Evolutionary conservation across 129 eudicot genomes (phyloP), one percentile per base, ranked within the genome.

Genomic region (sunflower (Helianthus annuus)): DNA sequence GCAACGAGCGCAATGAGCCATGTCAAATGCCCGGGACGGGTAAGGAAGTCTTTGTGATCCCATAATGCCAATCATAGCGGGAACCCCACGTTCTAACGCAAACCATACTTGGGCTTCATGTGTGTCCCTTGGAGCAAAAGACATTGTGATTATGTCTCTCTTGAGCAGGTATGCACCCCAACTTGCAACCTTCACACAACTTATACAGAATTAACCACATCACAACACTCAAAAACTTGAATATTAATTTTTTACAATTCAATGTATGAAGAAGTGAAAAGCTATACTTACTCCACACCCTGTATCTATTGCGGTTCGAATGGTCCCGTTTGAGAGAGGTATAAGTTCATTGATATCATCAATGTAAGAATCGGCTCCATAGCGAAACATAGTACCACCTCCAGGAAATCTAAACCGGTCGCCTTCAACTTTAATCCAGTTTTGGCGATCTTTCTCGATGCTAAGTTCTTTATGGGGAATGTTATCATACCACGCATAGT

Each of bases 91-190:
- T 61, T 95, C 99, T 69, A 95, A 65, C 48, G 97, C 99, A 64
- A 95, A 95, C 92, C 96, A 87, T 55, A 95, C 97, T 69, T 95
- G 99, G 10, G 99, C 99, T 86, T 95, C 97, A 70, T 95, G 99
- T 70, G 99, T 95, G 72, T 95, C 99, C 79, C 87, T 83, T 71
- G 99, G 99, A 51, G 99, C 99, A 83, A 95, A 90, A 32, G 99
- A 95, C 99, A 95, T 95, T 16, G 97, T 87, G 46, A 88, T 29
- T 7, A 95, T 86, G 76, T 95, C 94, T 78, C 99, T 88, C 40
- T 95, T 95, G 48, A 95, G 80, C 61, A 95, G 39, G 79, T 88
- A 95, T 44, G 97, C 99, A 49, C 99, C 99, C 83, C 86, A 95
- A 71, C 99, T 95, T n/a, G 99, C 99, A 57, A 95, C 99, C 98